Base-by-base conservation (phyloP, 129 eudicot species). In the Glebionis coronaria region DNA sequence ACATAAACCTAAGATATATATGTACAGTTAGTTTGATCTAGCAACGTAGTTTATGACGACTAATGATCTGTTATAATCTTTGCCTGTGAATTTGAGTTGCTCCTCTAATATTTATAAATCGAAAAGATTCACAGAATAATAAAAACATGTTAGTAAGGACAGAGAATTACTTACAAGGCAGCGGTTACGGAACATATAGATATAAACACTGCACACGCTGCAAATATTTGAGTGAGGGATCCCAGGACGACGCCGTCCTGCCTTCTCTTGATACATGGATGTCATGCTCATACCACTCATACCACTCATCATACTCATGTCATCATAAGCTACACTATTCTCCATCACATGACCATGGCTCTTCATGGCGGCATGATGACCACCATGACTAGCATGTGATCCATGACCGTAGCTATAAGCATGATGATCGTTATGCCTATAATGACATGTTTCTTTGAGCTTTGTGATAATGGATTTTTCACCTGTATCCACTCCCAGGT, bases 171-270 rank as follows among this genome's bases (percentile, higher is more conserved):
- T 63, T 79, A 84, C 95, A 83, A 87, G 72, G 74, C 95, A 87
- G 61, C 95, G 87, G 19, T 84, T 82, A 25, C 90, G 90, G 28
- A 79, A 84, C 47, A 87, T 50, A 23, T 87, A 87, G 73, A 84
- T 75, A 64, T 84, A 84, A 13, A 68, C 73, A 27, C 83, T 80
- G 46, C 96, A 88, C 12, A 88, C 76, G 63, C 90, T 56, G 73
- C 96, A 88, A 12, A 88, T 83, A 63, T 88, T 88, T 11, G 96
- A 88, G 83, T 88, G 96, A 53, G 96, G 96, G 56, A 88, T 74
- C 69, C 96, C 96, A 4, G 93, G 87, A 44, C 96, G 80, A 15
- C 87, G 81, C 58, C 89, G 82, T 40, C 75, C 82, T 3, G 63
- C 73, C 71, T 78, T 70, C 42, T 71, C 81, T 20, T 75, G 81